Evolutionary conservation across 1,139 yeast genomes (phyloP), one percentile per base, ranked within the genome.

Genomic region (Lodderomyces beijingensis): DNA sequence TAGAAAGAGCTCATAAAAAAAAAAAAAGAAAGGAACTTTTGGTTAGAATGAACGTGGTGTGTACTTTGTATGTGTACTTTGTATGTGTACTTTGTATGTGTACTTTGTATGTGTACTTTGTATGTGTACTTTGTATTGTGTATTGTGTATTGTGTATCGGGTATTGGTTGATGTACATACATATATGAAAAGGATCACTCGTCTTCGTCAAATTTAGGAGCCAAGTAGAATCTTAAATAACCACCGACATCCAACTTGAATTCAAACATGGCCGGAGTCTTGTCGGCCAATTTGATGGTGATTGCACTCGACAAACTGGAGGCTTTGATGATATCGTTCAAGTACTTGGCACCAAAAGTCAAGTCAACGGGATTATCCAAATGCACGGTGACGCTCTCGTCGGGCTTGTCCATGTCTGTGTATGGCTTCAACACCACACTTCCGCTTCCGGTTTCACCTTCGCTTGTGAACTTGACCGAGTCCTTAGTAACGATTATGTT

Each of bases 201-300:
- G 41, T 86, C 95, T 48, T 86, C 96, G 46, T 84, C 95, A 56
- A 88, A 87, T 73, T 91, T 91, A 40, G 98, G 98, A 49, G 98
- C 98, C 62, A 91, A 75, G 75, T 85, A 91, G 75, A 85, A 91
- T 60, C 96, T 82, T 59, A 91, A 71, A 63, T 86, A 86, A 33
- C 99, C 98, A 57, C 93, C 86, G 24, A 65, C 73, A 45, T 89
- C 85, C 57, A 91, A 72, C 62, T 83, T 84, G 67, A 83, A 91
- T 65, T 89, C 97, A 53, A 91, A 87, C 57, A 88, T 71, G 28
- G 96, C 95, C 20, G 99, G 99, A 14, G 94, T 79, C 57, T 85
- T 88, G 51, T 85, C 91, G 25, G 95, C 86, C 57, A 91, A 74
- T 61, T 86, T 84, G 46, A 91, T 74, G 32, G 93, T 82, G 43